Conservation (phyloP, 345 rosid genomes). For the Syzygium grande region DNA sequence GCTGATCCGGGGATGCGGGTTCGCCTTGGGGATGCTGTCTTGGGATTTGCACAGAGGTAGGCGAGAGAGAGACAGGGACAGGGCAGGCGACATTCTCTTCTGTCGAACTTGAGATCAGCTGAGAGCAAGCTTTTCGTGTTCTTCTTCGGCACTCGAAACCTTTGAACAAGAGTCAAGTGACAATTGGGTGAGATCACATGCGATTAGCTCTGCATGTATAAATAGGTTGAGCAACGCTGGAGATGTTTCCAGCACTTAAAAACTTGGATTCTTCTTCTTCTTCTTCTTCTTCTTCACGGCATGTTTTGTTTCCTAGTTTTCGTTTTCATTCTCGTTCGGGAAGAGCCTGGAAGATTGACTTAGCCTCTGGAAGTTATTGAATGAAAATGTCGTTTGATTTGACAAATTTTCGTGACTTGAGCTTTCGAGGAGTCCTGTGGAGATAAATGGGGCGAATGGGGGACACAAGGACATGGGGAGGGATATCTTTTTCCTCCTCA, state of each 20-base stretch:
- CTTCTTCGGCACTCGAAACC: background rate
- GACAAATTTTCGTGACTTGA: background rate
- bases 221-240: background rate
- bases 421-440: background rate
- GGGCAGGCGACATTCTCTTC: constrained; percentile 27
- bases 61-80: constrained; percentile 25
- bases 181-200: background rate
- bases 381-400: background rate
- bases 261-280: background rate
- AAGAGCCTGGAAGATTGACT: background rate
- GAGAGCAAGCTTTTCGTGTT: background rate
- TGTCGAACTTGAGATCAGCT: background rate
- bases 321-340: background rate
- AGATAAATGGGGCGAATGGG: background rate
- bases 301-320: background rate
- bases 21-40: constrained; percentile 19
- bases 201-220: background rate
- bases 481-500: background rate
- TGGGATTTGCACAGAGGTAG: constrained; percentile 32
- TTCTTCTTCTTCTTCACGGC: background rate
- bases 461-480: background rate
- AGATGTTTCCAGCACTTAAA: background rate
- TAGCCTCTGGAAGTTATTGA: background rate
- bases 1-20: constrained; percentile 11
- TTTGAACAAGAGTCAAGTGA: background rate